A percentile compares a stretch with the other conserved stretches of the same genome.
phyloP scores from a whole-genome alignment of 2,329 filamentous ascomycete genomes.

The Penicillium brasilianum region DNA sequence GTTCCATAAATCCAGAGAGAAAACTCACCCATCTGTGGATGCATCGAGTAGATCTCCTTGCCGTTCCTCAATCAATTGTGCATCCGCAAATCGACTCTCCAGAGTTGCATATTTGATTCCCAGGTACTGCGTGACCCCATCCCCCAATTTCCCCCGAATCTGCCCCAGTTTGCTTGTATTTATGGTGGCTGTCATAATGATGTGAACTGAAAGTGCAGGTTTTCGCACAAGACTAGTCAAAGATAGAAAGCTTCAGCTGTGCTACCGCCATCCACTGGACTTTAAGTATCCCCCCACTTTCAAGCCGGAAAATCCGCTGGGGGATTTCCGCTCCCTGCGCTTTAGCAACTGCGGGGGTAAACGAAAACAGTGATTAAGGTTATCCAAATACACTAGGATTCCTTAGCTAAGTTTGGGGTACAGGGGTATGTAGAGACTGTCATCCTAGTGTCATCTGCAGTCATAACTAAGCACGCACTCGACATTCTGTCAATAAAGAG shows the following conservation, averaged over 20 bases:
- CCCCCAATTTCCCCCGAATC: conserved; percentile 33
- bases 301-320: background rate
- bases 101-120: conserved; percentile 47
- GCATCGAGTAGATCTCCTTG: conserved; percentile 38
- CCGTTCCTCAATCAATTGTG: conserved; percentile 36
- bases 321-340: conserved; percentile 3
- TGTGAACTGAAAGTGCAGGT: background rate
- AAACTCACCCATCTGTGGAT: conserved; percentile 42
- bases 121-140: conserved; percentile 40
- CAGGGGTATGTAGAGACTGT: background rate
- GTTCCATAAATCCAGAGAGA: too few relatives aligned
- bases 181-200: conserved; percentile 14
- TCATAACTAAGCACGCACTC: background rate
- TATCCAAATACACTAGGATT: background rate
- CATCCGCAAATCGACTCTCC: conserved; percentile 41
- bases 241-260: too few relatives aligned
- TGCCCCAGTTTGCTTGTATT: conserved; percentile 37
- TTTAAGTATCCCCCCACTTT: background rate
- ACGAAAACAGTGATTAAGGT: background rate
- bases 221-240: too few relatives aligned
- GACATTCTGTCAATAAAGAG: background rate
- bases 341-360: background rate
- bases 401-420: background rate
- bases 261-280: background rate
- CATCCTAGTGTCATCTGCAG: background rate